Conservation (phyloP, 805 yeast genomes). For the Schizosaccharomyces lindneri region DNA sequence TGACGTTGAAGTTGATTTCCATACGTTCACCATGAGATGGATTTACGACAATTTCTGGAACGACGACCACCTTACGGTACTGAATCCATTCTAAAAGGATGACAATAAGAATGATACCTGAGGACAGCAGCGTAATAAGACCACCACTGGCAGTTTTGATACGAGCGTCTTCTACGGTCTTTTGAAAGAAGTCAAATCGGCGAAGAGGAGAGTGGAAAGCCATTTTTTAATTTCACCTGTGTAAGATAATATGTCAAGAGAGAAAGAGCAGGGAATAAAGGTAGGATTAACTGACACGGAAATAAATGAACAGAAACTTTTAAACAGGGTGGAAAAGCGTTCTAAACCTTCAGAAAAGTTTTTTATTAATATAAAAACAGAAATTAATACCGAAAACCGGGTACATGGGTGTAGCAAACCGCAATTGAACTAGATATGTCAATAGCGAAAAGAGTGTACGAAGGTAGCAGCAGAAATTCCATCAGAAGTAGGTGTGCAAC, state of each 20-base stretch:
- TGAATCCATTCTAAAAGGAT: constrained; percentile 52
- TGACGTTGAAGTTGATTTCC: constrained; percentile 56
- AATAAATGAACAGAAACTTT: too few species aligned
- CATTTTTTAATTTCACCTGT: background rate
- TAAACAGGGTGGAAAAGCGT: too few species aligned
- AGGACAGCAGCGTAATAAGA: constrained; percentile 49
- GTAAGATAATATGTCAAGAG: background rate
- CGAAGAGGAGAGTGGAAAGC: background rate
- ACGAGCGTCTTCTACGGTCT: constrained; percentile 68
- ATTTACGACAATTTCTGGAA: constrained; percentile 78
- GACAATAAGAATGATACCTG: constrained; percentile 33
- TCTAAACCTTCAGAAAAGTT: too few species aligned
- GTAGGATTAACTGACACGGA: too few species aligned
- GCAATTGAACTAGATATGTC: too few species aligned
- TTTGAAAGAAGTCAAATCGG: constrained; percentile 2
- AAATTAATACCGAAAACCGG: too few species aligned
- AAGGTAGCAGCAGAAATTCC: too few species aligned
- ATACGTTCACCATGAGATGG: constrained; percentile 35
- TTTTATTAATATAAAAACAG: too few species aligned
- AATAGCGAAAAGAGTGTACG: too few species aligned
- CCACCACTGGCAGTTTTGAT: constrained; percentile 82
- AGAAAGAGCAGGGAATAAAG: background rate
- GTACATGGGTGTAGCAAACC: too few species aligned
- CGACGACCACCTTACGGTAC: constrained; percentile 37
- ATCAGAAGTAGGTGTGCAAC: too few species aligned